Percentiles rank a stretch among this genome's conserved stretches.
These are phyloP conservation scores for Dictyostelium intermedium DNA, from an alignment of 78 protist genomes.

Conservation along the genomic window DNA sequence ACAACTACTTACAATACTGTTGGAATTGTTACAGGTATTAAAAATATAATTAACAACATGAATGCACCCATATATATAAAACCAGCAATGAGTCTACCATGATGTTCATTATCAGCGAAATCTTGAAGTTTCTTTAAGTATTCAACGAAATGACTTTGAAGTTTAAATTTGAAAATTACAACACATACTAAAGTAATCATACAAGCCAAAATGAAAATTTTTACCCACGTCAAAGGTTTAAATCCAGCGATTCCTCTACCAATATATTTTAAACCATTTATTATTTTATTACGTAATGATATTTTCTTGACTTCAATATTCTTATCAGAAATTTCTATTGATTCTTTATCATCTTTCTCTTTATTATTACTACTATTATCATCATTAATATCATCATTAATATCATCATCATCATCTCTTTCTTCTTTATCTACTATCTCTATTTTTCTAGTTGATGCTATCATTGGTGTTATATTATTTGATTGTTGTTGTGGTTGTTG, in stretches of 20 bases:
- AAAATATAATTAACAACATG: slow-evolving; percentile 31
- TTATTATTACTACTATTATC: neutral
- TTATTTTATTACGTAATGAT: neutral
- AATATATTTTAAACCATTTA: neutral
- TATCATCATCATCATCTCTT: neutral
- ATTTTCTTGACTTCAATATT: neutral
- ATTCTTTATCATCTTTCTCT: neutral
- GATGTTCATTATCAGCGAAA: neutral
- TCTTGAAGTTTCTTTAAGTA: neutral
- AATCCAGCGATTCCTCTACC: neutral
- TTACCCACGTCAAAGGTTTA: slow-evolving; percentile 31
- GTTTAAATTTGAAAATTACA: slow-evolving; percentile 29
- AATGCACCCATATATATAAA: slow-evolving; percentile 41
- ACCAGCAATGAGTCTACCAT: slow-evolving; percentile 25
- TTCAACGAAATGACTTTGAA: slow-evolving; percentile 5
- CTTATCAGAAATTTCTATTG: neutral
- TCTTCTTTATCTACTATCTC: neutral
- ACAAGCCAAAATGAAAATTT: neutral
- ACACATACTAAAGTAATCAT: slow-evolving; percentile 6
- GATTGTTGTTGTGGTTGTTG: neutral
- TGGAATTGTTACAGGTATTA: slow-evolving; percentile 68
- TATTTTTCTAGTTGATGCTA: neutral
- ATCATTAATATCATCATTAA: neutral
- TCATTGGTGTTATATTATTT: neutral
- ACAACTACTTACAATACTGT: neutral